Evolutionary conservation across 1,284 basidiomycete species (phyloP), one percentile per base, ranked within the genome.

Genomic region (Rhodotorula sp.): DNA sequence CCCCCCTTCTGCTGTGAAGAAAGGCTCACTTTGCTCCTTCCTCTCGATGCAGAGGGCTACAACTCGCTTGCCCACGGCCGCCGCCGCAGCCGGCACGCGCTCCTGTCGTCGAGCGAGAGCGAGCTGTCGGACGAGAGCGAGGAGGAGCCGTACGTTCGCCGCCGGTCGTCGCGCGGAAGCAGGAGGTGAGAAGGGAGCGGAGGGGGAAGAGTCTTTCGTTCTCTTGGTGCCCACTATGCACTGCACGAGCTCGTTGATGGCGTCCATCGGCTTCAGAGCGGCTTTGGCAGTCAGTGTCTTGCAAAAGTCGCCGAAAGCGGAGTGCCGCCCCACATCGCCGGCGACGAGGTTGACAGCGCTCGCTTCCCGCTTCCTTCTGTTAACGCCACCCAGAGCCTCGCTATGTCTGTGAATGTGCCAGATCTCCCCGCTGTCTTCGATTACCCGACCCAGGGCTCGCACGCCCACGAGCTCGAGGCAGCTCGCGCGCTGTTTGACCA

Each of bases 401-500:
- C 2, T 13, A 19, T 48, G 16, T 41, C 23, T 14, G 46, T 73
- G 7, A 41, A 61, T 5, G 54, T 61, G 2, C 67, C 71, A 7
- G 57, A 46, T 0, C 42, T 23, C 12, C 72, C 72, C 2, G 68
- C 72, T 4, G 72, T 71, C 41, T 3, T 48, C 8, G 61, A 68
- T 52, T 74, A 74, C 49, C 72, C 73, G 0, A 63, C 67, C 7
- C 42, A 61, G 3, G 46, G 50, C 8, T 66, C 68, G 1, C 64
- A 70, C 54, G 45, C 52, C 9, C 25, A 19, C 3, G 62, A 67
- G 21, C 13, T 73, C 54, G 61, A 66, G 13, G 44, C 21, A 23
- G 71, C 71, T 3, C 55, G 62, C 16, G 27, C 23, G 21, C 46
- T 67, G 9, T 71, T 75, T 25, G 48, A 50, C 7, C 8, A 59